Percentiles rank a stretch among this genome's conserved stretches.
Evolutionary conservation across 2,329 filamentous ascomycete genomes (phyloP).

Genomic region (Thelonectria discophora): DNA sequence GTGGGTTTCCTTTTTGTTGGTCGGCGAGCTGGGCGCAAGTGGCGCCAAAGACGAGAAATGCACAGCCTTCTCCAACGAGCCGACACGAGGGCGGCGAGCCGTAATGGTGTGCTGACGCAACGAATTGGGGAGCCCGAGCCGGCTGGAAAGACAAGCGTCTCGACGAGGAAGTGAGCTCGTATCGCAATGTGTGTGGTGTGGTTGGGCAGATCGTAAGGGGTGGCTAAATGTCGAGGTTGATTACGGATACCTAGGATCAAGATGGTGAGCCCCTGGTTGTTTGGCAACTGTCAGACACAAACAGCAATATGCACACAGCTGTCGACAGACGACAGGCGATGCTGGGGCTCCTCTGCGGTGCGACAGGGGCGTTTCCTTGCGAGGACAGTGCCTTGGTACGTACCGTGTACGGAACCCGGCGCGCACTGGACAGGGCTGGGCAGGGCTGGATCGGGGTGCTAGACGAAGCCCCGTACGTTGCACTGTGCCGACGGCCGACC

Average conservation of each 20-base stretch:
- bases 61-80: slow-evolving; percentile 21
- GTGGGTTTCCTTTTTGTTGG: slow-evolving; percentile 2
- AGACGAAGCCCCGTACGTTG: slow-evolving; percentile 15
- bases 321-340: slow-evolving; percentile 2
- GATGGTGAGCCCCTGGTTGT: slow-evolving; percentile 18
- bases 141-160: slow-evolving; percentile 4
- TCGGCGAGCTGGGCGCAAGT: slow-evolving; percentile 13
- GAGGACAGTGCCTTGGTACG: neutral
- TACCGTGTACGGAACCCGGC: neutral
- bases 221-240: neutral
- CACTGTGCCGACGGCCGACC: slow-evolving; percentile 3
- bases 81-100: slow-evolving; percentile 18
- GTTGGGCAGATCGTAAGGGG: neutral
- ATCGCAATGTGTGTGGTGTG: neutral
- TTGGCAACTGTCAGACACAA: slow-evolving; percentile 24
- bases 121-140: neutral
- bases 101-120: slow-evolving; percentile 23
- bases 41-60: slow-evolving; percentile 13
- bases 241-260: neutral
- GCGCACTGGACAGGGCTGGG: slow-evolving; percentile 7
- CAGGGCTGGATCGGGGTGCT: slow-evolving; percentile 17
- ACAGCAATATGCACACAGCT: slow-evolving; percentile 10
- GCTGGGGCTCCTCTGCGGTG: neutral
- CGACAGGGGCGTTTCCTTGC: neutral
- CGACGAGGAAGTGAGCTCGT: slow-evolving; percentile 8